Evolutionary conservation across 2,329 filamentous ascomycete species (phyloP).

Genomic region (Aureobasidium sp.): DNA sequence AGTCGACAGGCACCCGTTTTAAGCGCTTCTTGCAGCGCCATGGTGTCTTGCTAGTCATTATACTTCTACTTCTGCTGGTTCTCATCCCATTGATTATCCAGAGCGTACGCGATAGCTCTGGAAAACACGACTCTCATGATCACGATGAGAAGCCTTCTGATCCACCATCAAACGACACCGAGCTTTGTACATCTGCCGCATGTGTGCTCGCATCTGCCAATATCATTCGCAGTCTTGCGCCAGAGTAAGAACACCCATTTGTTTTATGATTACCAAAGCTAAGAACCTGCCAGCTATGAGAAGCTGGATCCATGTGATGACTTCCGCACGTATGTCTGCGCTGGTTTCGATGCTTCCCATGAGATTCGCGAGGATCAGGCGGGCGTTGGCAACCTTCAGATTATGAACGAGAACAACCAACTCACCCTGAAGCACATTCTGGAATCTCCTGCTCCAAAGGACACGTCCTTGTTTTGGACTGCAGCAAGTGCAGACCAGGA

Average conservation of each 20-base stretch:
- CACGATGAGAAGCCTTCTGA: background rate
- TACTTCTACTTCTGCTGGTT: slow-evolving; percentile 1
- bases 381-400: slow-evolving; percentile 17
- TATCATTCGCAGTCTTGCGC: slow-evolving; percentile 14
- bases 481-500: slow-evolving; percentile 49
- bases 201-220: slow-evolving; percentile 20
- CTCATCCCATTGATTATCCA: background rate
- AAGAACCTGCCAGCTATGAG: background rate
- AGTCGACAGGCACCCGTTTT: background rate
- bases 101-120: background rate
- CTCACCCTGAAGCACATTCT: slow-evolving; percentile 22
- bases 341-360: slow-evolving; percentile 19
- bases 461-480: slow-evolving; percentile 19
- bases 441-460: slow-evolving; percentile 14
- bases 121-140: background rate
- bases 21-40: slow-evolving; percentile 14
- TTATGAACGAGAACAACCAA: slow-evolving; percentile 21
- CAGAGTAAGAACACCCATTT: background rate
- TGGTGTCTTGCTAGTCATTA: slow-evolving; percentile 10
- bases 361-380: slow-evolving; percentile 21
- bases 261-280: background rate
- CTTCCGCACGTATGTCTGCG: slow-evolving; percentile 20
- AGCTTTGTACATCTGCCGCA: slow-evolving; percentile 19
- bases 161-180: background rate
- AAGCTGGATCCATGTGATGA: slow-evolving; percentile 21